Base-by-base conservation (phyloP, 805 yeast genomes). In the Torulaspora delbrueckii region DNA sequence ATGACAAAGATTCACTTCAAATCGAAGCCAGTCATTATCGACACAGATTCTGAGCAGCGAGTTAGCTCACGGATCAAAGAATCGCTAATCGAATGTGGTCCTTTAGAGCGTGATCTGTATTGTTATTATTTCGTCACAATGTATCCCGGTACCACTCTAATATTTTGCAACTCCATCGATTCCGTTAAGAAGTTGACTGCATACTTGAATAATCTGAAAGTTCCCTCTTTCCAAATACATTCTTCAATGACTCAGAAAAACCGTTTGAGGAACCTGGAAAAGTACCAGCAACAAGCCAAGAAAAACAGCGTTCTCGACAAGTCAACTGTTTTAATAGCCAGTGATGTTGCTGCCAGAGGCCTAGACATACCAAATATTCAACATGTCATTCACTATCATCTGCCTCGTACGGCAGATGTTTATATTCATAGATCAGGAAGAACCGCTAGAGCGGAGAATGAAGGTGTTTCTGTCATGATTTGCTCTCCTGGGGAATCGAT, bases 311-410 rank as follows among this genome's bases (percentile, higher is more conserved):
- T 69, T 5, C 67, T 72, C 39, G 75, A 77, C 18, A 74, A 68
- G 40, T 70, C 80, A 3, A 73, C 86, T 0, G 90, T 90, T 2
- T 71, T 93, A 45, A 77, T 93, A 43, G 96, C 97, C 1, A 88
- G 98, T 3, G 99, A 93, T 67, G 98, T 93, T 37, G 99, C 99
- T 2, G 99, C 99, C 3, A 79, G 99, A 73, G 99, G 99, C 48
- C 75, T 93, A 48, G 99, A 93, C 73, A 88, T 93, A 44, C 84
- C 95, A 2, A 78, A 77, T 38, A 90, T 93, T 42, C 83, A 89
- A 56, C 98, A 93, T 65, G 98, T 93, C 40, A 86, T 91, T 16
- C 99, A 93, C 66, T 93, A 91, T 61, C 97, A 93, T 67, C 74
- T 93, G 51, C 98, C 99, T 8, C 75, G 98, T 51, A 75, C 95